A percentile compares a stretch with the other conserved stretches of the same genome.
These are phyloP conservation scores for Pseudophaeomoniella oleicola DNA, from an alignment of 2,329 filamentous ascomycete species.

Conservation along the genomic window DNA sequence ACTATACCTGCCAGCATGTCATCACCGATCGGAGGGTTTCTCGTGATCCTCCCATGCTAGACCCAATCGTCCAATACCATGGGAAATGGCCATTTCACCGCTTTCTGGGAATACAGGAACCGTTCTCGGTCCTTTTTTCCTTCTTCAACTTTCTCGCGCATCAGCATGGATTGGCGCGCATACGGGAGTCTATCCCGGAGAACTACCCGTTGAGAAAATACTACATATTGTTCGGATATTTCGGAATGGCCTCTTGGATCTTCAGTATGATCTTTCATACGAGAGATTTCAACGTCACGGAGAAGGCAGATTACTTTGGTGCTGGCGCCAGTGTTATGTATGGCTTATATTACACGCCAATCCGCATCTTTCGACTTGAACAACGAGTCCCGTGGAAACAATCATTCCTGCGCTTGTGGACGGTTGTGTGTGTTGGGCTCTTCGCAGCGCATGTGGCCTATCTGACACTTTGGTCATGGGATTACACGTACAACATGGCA, in stretches of 20 bases:
- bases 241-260: conserved; percentile 71
- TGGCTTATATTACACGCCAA: conserved; percentile 70
- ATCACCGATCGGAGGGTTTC: conserved; percentile 59
- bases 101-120: conserved; percentile 85
- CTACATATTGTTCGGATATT: conserved; percentile 66
- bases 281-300: conserved; percentile 69
- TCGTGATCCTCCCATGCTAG: conserved; percentile 46
- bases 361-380: conserved; percentile 76
- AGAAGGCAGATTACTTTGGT: conserved; percentile 92
- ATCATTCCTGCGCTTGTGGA: conserved; percentile 58
- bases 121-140: conserved; percentile 84
- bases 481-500: conserved; percentile 97
- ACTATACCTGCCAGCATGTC: conserved; percentile 95
- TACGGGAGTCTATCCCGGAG: conserved; percentile 56
- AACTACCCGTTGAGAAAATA: conserved; percentile 65
- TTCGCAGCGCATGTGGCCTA: conserved; percentile 71
- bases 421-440: conserved; percentile 51
- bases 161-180: conserved; percentile 55
- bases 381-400: conserved; percentile 32
- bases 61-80: conserved; percentile 77
- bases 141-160: conserved; percentile 84
- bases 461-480: conserved; percentile 73
- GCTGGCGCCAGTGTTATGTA: conserved; percentile 84
- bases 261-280: conserved; percentile 89
- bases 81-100: conserved; percentile 97